Conservation (phyloP, 129 eudicot species). For the Tagetes patula region DNA sequence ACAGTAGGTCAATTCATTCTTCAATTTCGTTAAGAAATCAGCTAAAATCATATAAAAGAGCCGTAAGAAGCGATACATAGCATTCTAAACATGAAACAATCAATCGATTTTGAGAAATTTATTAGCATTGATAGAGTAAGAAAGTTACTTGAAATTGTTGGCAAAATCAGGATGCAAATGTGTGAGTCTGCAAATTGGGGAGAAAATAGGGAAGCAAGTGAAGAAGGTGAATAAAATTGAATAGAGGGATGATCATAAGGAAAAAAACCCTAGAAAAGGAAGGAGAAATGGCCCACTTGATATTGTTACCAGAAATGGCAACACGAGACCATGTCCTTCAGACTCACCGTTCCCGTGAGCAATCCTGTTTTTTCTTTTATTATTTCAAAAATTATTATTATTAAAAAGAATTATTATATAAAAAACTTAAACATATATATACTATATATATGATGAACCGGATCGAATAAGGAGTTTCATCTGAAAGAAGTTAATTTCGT, state of each 20-base stretch:
- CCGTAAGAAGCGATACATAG: neutral
- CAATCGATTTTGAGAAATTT: neutral
- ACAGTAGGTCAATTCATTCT: neutral
- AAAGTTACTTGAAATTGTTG: constrained; percentile 21
- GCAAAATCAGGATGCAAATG: constrained; percentile 4
- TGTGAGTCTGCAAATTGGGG: constrained; percentile 11
- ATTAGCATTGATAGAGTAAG: neutral
- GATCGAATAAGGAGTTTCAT: too few species aligned
- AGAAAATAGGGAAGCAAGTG: neutral
- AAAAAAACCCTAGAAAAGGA: constrained; percentile 19
- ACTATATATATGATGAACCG: too few species aligned
- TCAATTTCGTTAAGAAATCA: constrained; percentile 13
- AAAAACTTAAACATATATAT: too few species aligned
- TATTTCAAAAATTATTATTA: neutral
- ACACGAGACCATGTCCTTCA: constrained; percentile 23
- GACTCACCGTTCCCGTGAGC: constrained; percentile 1
- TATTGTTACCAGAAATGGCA: constrained; percentile 42
- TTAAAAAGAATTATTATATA: too few species aligned
- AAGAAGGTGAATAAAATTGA: too few species aligned
- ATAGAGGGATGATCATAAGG: constrained; percentile 13
- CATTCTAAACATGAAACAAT: neutral
- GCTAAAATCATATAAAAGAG: constrained; percentile 14
- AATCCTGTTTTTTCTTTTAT: neutral
- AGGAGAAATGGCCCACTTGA: constrained; percentile 36
- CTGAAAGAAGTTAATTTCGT: too few species aligned